These are phyloP conservation scores for Camelina hispida DNA, from an alignment of 345 rosid species.

Conservation along the genomic window DNA sequence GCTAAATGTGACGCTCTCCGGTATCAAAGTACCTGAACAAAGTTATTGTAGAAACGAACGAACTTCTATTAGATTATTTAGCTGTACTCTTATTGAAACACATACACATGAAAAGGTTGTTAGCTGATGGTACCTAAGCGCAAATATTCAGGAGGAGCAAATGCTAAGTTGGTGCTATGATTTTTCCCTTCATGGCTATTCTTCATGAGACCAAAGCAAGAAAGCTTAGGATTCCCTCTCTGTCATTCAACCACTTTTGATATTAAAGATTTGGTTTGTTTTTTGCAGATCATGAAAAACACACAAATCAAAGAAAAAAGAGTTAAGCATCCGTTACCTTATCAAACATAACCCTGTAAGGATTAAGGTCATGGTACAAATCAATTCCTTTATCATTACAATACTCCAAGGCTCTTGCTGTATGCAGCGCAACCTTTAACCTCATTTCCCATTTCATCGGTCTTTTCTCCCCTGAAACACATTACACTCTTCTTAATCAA, in stretches of 20 bases:
- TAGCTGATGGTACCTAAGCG: conserved; percentile 67
- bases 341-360: conserved; percentile 83
- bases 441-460: conserved; percentile 98
- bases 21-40: conserved; percentile 74
- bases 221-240: conserved; percentile 90
- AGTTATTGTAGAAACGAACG: conserved; percentile 1
- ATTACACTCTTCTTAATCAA: conserved; percentile 22
- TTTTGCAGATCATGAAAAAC: conserved; percentile 8
- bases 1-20: conserved; percentile 92
- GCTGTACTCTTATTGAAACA: neutral
- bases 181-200: conserved; percentile 87
- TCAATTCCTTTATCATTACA: conserved; percentile 77
- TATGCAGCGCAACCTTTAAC: conserved; percentile 75
- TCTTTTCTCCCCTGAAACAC: conserved; percentile 75
- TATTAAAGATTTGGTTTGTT: neutral
- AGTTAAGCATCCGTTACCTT: conserved; percentile 48
- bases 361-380: conserved; percentile 90
- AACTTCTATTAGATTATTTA: neutral
- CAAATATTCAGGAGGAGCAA: conserved; percentile 93
- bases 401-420: conserved; percentile 81
- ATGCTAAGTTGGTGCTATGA: conserved; percentile 89
- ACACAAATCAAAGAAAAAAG: neutral
- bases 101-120: conserved; percentile 16
- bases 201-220: conserved; percentile 96
- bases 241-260: conserved; percentile 33